Percentiles rank a stretch among this genome's conserved stretches.
phyloP scores from a whole-genome alignment of 2,329 filamentous ascomycete genomes.

The Botryotinia calthae region DNA sequence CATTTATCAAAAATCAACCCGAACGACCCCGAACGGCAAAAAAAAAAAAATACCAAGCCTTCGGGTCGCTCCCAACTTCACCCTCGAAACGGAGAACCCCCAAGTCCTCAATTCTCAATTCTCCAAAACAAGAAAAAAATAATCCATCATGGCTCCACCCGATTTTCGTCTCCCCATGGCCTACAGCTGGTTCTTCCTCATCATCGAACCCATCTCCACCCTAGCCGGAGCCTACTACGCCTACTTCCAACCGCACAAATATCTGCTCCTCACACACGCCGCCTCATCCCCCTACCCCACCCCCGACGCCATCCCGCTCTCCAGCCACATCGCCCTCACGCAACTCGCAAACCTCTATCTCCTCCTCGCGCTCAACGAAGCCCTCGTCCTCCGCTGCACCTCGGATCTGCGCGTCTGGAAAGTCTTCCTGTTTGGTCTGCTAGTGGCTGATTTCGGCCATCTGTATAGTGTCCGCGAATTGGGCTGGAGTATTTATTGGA shows the following conservation, averaged over 20 bases:
- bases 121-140: neutral
- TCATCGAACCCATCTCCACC: constrained; percentile 62
- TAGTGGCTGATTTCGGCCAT: constrained; percentile 76
- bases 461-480: constrained; percentile 62
- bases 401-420: constrained; percentile 68
- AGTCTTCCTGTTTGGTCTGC: constrained; percentile 61
- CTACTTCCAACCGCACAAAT: constrained; percentile 50
- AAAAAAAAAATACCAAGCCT: neutral
- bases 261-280: constrained; percentile 62
- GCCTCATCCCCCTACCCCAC: constrained; percentile 31
- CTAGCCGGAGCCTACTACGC: constrained; percentile 54
- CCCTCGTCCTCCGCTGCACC: constrained; percentile 68
- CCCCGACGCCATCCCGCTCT: constrained; percentile 46
- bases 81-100: neutral
- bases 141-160: constrained; percentile 22
- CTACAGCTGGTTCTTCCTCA: constrained; percentile 73
- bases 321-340: constrained; percentile 64
- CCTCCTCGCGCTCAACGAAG: constrained; percentile 74
- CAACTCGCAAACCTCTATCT: constrained; percentile 79
- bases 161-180: constrained; percentile 53
- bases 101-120: neutral
- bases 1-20: neutral
- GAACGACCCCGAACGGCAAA: neutral
- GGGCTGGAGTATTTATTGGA: constrained; percentile 59
- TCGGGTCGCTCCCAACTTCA: neutral